phyloP scores from a whole-genome alignment of 129 eudicot species.

The Scalesia atractyloides region DNA sequence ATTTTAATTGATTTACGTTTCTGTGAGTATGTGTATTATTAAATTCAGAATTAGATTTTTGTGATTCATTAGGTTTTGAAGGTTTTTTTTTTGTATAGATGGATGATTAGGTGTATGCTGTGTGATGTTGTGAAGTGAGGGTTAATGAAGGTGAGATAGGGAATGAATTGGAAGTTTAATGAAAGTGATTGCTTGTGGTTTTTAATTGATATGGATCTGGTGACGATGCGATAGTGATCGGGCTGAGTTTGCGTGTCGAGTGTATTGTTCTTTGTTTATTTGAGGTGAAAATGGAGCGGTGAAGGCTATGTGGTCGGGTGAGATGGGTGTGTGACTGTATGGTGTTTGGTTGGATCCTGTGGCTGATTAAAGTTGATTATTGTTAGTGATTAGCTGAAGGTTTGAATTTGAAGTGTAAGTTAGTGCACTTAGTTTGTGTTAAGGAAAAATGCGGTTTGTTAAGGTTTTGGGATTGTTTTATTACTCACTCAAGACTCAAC shows the following conservation, averaged over 20 bases:
- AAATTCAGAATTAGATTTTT: neutral
- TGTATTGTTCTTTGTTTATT: neutral
- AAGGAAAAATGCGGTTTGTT: neutral
- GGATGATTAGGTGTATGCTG: neutral
- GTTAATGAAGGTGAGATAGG: neutral
- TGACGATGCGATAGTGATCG: neutral
- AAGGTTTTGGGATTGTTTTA: neutral
- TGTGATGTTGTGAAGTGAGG: neutral
- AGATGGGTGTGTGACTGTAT: neutral
- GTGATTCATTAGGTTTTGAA: neutral
- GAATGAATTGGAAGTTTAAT: neutral
- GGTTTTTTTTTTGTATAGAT: neutral
- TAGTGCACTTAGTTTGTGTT: neutral
- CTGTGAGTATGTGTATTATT: neutral
- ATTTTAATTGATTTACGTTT: constrained; percentile 1
- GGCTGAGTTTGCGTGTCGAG: neutral
- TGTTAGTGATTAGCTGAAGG: neutral
- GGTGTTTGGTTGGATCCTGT: neutral
- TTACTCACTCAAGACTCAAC: neutral
- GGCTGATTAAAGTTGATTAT: neutral
- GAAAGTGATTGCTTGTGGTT: neutral
- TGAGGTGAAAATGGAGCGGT: neutral
- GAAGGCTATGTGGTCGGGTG: neutral
- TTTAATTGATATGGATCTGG: neutral
- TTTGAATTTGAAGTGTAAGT: neutral